Conservation (phyloP, 257 asterid species). For the Solanum gandarillasii region DNA sequence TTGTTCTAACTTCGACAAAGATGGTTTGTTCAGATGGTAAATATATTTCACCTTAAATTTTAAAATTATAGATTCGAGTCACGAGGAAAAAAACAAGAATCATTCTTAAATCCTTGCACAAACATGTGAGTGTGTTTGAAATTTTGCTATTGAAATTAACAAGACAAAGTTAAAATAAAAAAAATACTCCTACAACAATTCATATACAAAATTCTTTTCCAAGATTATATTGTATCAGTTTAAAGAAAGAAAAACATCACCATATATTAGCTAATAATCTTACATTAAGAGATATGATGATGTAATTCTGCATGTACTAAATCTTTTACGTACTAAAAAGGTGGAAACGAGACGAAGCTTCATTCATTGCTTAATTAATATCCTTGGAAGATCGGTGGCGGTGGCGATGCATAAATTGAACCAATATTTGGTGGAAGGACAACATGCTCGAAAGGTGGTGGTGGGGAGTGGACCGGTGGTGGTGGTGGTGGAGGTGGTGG, state of each 20-base stretch:
- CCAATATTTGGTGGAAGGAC: slow-evolving; percentile 1
- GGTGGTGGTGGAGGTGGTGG: neutral
- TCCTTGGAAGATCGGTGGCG: slow-evolving; percentile 3
- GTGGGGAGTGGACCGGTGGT: neutral
- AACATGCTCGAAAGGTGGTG: neutral
- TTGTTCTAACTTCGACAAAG: too few species aligned
- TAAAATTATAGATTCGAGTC: too few species aligned
- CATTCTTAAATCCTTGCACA: neutral
- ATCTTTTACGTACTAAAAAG: neutral
- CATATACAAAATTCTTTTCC: neutral
- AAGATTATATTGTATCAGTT: neutral
- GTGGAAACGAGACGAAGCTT: neutral
- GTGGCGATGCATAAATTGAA: slow-evolving; percentile 7
- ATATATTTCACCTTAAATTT: too few species aligned
- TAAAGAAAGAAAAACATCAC: neutral
- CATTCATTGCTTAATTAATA: neutral
- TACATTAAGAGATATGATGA: neutral
- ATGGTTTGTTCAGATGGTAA: too few species aligned
- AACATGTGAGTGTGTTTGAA: neutral
- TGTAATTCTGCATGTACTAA: neutral
- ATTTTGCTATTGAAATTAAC: neutral
- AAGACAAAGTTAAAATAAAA: neutral
- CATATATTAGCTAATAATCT: neutral
- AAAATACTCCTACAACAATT: neutral
- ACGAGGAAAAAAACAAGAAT: too few species aligned